Evolutionary conservation across 2,329 filamentous ascomycete genomes (phyloP), one percentile per base, ranked within the genome.

Genomic region (Colletotrichum limetticola): DNA sequence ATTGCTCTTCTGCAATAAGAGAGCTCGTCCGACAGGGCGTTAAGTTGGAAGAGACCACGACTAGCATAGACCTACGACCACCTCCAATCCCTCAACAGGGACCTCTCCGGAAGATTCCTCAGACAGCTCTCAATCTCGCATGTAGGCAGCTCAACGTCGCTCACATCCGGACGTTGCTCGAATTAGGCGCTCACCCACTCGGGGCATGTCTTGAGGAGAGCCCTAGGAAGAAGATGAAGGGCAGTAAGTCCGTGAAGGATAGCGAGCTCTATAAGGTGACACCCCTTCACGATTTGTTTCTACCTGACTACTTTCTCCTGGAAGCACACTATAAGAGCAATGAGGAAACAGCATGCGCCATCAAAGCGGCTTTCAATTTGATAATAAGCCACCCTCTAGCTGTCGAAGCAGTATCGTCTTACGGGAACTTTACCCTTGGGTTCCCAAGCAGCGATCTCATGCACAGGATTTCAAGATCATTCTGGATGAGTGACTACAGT

Each of bases 221-320:
- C 1, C 28, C 3, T n/a, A 64, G 1, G 19, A 28, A 6, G 37
- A 58, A 30, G 58, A 4, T 6, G 12, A 5, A 26, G 4, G n/a
- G 32, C 11, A 58, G 64, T 1, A 52, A 68, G 11, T 68, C 12
- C 32, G 32, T 6, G 12, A 5, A 22, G 4, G 16, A 46, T 5
- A 58, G 64, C 1, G 65, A 68, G 11, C 53, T 46, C 58, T 59
- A 8, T 30, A 55, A 28, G 53, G 35, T 26, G 2, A 63, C 70
- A 19, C 66, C 70, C n/a, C 53, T 69, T 30, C 70, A 72, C 32
- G 59, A 68, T 14, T 35, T 69, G n/a, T 69, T 69, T 53, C 59
- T 69, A 19, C 59, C 66, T 2, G 66, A 56, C 14, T 24, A 68
- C 6, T 37, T 58, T 5, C 5, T 16, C 11, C 4, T 6, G n/a